Conservation (phyloP, 1,139 yeast species). For the Magnusiomyces fungicola region DNA sequence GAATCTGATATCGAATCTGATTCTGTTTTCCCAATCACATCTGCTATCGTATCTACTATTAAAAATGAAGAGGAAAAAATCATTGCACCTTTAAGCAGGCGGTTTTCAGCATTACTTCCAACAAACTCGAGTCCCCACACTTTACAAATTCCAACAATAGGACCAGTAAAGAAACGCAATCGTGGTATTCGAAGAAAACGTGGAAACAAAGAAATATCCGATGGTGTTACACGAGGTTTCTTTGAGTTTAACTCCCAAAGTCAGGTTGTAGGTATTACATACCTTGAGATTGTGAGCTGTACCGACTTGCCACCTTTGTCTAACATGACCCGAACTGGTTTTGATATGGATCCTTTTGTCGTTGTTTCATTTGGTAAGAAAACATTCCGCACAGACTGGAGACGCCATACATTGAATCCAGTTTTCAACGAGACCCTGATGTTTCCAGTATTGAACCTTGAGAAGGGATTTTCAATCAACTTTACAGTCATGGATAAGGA, state of each 20-base stretch:
- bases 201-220: neutral
- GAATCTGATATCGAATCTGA: neutral
- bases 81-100: neutral
- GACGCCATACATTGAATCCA: slow-evolving; percentile 77
- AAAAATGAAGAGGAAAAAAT: neutral
- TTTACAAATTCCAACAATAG: neutral
- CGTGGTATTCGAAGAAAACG: neutral
- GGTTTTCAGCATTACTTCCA: neutral
- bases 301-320: slow-evolving; percentile 38
- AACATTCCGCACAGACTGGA: slow-evolving; percentile 80
- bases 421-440: slow-evolving; percentile 73
- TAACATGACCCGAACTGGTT: slow-evolving; percentile 54
- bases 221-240: slow-evolving; percentile 11
- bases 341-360: slow-evolving; percentile 95
- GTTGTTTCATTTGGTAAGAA: slow-evolving; percentile 86
- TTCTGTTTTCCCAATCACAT: neutral
- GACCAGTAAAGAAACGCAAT: neutral
- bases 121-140: neutral
- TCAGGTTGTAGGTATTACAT: slow-evolving; percentile 61
- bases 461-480: slow-evolving; percentile 54
- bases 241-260: slow-evolving; percentile 36
- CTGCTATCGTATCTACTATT: neutral
- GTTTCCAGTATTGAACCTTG: slow-evolving; percentile 66
- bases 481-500: slow-evolving; percentile 81
- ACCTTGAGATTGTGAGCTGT: slow-evolving; percentile 68